Conservation (phyloP, 176 grass and related monocot species). For the Carex parvula region DNA sequence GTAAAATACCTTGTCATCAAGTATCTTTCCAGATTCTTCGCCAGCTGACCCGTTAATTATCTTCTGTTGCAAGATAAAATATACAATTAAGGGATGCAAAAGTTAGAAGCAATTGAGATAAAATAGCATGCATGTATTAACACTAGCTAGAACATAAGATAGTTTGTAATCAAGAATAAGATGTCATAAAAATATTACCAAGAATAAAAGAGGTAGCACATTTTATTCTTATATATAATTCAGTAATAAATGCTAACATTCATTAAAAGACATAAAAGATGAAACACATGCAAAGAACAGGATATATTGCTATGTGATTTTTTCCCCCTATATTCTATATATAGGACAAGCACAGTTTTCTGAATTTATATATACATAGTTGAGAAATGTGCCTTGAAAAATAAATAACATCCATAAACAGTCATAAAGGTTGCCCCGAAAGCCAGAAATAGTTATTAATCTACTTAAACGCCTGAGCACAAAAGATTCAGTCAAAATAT, state of each 20-base stretch:
- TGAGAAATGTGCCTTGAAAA: conserved; percentile 7
- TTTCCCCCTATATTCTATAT: not conserved
- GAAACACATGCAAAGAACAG: not conserved
- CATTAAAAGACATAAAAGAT: not conserved
- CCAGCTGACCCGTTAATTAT: conserved; percentile 34
- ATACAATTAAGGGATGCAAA: not conserved
- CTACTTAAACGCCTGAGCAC: not conserved
- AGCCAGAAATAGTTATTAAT: conserved; percentile 19
- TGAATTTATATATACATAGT: conserved; percentile 20
- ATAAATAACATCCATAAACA: conserved; percentile 5
- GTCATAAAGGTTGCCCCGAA: not conserved
- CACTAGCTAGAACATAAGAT: not conserved
- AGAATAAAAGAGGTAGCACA: not conserved
- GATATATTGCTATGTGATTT: not conserved
- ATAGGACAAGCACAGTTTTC: conserved; percentile 15
- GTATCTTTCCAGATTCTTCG: conserved; percentile 47
- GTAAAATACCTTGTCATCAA: conserved; percentile 56
- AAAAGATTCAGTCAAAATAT: not conserved
- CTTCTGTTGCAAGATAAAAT: conserved; percentile 37
- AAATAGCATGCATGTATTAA: not conserved
- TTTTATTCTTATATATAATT: not conserved
- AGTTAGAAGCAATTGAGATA: not conserved
- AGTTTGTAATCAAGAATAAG: not conserved
- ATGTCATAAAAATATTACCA: not conserved
- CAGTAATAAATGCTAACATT: not conserved